Evolutionary conservation across 2,329 filamentous ascomycete species (phyloP), one percentile per base, ranked within the genome.

Genomic region (Paraconiothyrium brasiliense): DNA sequence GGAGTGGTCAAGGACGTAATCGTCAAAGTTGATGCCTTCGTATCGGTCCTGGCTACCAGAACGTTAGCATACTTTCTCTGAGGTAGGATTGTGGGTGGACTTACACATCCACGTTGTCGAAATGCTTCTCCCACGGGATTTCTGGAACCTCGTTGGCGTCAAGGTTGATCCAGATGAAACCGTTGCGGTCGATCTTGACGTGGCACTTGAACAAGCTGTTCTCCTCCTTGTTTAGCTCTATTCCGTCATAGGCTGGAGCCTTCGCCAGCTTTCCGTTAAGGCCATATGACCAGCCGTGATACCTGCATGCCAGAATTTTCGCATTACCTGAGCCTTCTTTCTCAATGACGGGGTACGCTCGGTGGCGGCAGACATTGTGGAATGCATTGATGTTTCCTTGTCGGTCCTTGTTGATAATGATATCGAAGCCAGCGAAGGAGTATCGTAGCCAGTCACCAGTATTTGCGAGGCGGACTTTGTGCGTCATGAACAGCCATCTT

Each of bases 221-320:
- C 27, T 71, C 59, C 5, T 72, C 70, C 32, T 71, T 68, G 9
- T 68, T 61, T 32, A 74, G 70, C 14, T 70, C 66, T 13, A 73
- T 59, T 4, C 70, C 66, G 32, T 75, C 64, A 51, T 81, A 81
- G 1, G 78, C 74, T 0, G 80, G 80, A 0, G 80, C 81, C 34
- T 82, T 83, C 22, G 78, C 76, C 1, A 83, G 69, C 14, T 76
- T 75, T 0, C 81, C 81, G 27, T 77, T 78, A 20, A 77, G 72
- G 1, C 76, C 74, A 54, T 83, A 83, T 1, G 76, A 78, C 81
- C 81, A 83, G 5, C 80, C 80, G 57, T 82, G 80, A 39, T 82
- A 82, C 55, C 78, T 76, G 62, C 80, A 82, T 6, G 74, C 73
- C 3, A 81, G 66, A 4, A 80, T 71, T 14, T 71, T 72, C 9